These are phyloP conservation scores for Cladophialophora bantiana DNA, from an alignment of 2,329 filamentous ascomycete species.

Conservation along the genomic window DNA sequence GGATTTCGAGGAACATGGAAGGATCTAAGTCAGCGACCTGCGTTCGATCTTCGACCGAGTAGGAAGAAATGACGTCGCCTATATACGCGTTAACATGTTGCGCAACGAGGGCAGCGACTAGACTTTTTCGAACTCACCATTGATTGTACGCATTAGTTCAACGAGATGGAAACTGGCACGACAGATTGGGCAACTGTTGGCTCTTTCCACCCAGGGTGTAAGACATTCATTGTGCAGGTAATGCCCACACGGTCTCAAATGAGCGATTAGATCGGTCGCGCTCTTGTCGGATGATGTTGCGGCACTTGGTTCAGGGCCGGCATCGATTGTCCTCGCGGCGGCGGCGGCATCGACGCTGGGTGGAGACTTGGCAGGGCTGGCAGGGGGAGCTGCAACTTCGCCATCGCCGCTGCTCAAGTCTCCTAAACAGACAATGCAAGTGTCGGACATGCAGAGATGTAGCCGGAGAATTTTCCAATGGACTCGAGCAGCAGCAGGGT, in stretches of 20 bases:
- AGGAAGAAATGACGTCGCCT: conserved; percentile 66
- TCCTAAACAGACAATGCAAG: conserved; percentile 75
- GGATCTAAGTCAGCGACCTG: conserved; percentile 90
- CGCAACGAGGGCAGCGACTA: background rate
- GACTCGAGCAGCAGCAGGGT: conserved; percentile 26
- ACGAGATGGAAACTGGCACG: conserved; percentile 90
- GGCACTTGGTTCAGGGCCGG: conserved; percentile 42
- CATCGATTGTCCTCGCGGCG: conserved; percentile 44
- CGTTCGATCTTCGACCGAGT: conserved; percentile 59
- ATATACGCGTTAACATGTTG: conserved; percentile 24
- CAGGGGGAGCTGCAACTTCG: conserved; percentile 55
- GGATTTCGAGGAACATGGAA: conserved; percentile 72
- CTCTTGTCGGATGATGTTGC: conserved; percentile 40
- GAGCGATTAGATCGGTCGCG: conserved; percentile 58
- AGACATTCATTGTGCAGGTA: conserved; percentile 91
- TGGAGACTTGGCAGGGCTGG: conserved; percentile 51
- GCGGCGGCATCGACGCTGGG: conserved; percentile 35
- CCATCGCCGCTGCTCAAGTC: conserved; percentile 68
- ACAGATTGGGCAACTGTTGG: conserved; percentile 98
- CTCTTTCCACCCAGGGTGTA: conserved; percentile 92
- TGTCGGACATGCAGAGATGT: conserved; percentile 61
- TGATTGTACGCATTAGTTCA: conserved; percentile 78
- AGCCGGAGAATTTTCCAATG: conserved; percentile 41
- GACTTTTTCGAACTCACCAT: conserved; percentile 66
- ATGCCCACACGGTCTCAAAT: conserved; percentile 81